phyloP scores from a whole-genome alignment of 2,329 filamentous ascomycete genomes.

The Cercospora zeina region DNA sequence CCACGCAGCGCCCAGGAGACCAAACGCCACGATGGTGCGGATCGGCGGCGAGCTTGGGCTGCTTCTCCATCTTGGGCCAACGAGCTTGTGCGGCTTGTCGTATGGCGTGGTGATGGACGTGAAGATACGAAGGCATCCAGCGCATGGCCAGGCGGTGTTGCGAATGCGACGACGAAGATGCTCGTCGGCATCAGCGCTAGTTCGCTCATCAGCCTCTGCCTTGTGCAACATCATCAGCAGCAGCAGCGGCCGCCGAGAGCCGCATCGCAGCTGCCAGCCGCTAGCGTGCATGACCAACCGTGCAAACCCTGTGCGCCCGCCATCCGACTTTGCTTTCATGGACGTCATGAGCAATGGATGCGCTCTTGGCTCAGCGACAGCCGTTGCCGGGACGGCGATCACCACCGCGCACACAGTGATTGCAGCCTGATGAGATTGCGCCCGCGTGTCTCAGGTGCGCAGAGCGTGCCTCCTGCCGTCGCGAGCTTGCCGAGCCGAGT shows the following conservation, averaged over 20 bases:
- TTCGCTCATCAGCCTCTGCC: not conserved
- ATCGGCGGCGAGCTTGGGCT: slow-evolving; percentile 7
- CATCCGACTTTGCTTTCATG: slow-evolving; percentile 20
- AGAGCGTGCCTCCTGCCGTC: not conserved
- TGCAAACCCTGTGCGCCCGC: slow-evolving; percentile 26
- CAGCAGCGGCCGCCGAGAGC: slow-evolving; percentile 14
- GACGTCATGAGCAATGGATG: slow-evolving; percentile 16
- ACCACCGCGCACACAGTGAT: not conserved
- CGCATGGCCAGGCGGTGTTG: too few species aligned
- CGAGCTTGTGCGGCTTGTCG: slow-evolving; percentile 5
- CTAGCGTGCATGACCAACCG: slow-evolving; percentile 12
- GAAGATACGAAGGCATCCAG: too few species aligned
- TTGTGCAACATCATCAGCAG: too few species aligned
- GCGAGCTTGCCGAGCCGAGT: not conserved
- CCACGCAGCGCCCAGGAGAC: not conserved
- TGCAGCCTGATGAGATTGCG: not conserved
- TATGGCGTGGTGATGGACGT: too few species aligned
- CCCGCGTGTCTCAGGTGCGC: too few species aligned
- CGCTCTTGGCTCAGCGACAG: too few species aligned
- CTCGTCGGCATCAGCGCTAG: slow-evolving; percentile 3
- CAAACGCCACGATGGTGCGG: slow-evolving; percentile 1
- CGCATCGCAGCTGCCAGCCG: slow-evolving; percentile 17
- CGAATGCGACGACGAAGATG: too few species aligned
- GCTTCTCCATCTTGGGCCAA: not conserved
- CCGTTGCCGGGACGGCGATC: slow-evolving; percentile 4